phyloP scores from a whole-genome alignment of 768 basidiomycete species.

The Asterophora parasitica region DNA sequence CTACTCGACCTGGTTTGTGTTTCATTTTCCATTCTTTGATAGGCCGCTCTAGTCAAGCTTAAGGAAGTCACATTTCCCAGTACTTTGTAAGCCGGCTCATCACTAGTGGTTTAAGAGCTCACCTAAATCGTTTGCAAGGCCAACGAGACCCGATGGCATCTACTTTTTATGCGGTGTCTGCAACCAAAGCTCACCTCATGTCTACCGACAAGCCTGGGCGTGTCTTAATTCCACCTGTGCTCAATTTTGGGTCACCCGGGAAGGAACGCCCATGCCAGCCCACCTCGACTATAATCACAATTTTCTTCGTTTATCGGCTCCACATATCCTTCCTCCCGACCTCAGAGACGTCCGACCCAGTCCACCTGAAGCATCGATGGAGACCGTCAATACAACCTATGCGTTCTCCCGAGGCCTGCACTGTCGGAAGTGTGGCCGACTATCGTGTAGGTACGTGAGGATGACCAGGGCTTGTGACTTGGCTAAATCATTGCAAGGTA shows the following conservation, averaged over 20 bases:
- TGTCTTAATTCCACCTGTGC: slow-evolving; percentile 60
- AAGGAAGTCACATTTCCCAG: background rate
- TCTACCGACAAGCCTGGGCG: slow-evolving; percentile 56
- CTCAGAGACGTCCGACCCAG: slow-evolving; percentile 37
- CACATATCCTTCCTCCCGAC: slow-evolving; percentile 25
- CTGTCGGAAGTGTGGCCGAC: slow-evolving; percentile 61
- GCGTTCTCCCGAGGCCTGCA: slow-evolving; percentile 64
- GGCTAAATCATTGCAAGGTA: slow-evolving; percentile 35
- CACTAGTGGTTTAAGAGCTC: background rate
- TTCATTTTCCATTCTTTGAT: background rate
- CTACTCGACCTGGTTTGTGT: background rate
- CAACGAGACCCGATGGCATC: slow-evolving; percentile 11
- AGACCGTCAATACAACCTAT: slow-evolving; percentile 46
- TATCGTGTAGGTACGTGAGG: slow-evolving; percentile 61
- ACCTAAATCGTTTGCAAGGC: slow-evolving; percentile 12
- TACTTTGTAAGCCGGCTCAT: background rate
- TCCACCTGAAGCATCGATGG: slow-evolving; percentile 22
- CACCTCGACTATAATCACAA: slow-evolving; percentile 41
- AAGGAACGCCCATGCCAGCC: slow-evolving; percentile 23
- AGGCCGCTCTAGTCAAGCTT: background rate
- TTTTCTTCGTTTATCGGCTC: slow-evolving; percentile 39
- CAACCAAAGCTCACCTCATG: slow-evolving; percentile 36
- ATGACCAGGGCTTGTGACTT: background rate
- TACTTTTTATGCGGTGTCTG: slow-evolving; percentile 41
- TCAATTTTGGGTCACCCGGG: slow-evolving; percentile 45